phyloP scores from a whole-genome alignment of 78 protist species.

The Guillardia theta region DNA sequence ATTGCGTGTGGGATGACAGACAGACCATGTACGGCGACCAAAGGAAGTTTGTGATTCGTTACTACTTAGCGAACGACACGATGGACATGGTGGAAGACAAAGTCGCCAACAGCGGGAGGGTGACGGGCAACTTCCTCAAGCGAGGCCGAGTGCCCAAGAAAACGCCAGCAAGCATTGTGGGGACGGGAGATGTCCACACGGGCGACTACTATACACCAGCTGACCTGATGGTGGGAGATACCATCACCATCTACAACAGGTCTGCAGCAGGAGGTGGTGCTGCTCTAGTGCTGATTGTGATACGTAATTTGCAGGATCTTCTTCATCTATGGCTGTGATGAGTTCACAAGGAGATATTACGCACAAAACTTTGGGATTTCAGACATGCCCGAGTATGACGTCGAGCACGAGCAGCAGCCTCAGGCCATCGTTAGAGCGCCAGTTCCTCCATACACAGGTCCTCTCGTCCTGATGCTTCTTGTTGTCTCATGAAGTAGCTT shows the following conservation, averaged over 20 bases:
- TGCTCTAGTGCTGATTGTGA: too few species aligned
- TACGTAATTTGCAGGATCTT: too few species aligned
- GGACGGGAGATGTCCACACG: neutral
- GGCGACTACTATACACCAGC: neutral
- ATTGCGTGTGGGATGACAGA: constrained; percentile 31
- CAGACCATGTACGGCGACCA: constrained; percentile 41
- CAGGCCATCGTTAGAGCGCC: neutral
- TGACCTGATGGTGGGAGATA: constrained; percentile 13
- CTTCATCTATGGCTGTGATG: constrained; percentile 47
- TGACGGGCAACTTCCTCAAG: neutral
- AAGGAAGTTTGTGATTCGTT: neutral
- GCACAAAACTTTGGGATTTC: constrained; percentile 9
- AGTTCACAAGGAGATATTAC: constrained; percentile 45
- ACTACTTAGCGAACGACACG: constrained; percentile 35
- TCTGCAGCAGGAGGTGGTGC: too few species aligned
- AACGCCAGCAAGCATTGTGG: neutral
- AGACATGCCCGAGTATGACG: constrained; percentile 26
- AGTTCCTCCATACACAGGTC: neutral
- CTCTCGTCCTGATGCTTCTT: neutral
- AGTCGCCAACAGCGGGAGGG: neutral
- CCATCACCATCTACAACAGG: constrained; percentile 34
- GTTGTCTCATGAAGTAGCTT: neutral
- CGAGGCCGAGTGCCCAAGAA: neutral
- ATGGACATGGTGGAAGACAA: constrained; percentile 13
- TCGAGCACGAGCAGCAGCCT: neutral